Percentiles rank a stretch among this genome's conserved stretches.
phyloP scores from a whole-genome alignment of 139 green algal species.

The Closterium sp. region DNA sequence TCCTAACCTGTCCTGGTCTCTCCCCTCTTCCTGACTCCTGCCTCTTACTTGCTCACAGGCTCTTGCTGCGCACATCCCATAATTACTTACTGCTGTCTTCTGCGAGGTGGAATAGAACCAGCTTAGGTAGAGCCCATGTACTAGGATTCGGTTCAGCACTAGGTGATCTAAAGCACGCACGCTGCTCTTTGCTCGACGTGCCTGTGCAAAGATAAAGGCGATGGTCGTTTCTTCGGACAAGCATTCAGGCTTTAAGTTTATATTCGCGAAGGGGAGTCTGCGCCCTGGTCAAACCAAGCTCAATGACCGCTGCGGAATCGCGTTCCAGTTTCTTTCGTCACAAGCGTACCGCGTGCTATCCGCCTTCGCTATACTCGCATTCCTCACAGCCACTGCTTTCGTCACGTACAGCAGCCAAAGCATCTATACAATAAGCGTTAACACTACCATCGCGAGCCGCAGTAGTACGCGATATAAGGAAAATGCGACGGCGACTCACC shows the following conservation, averaged over 20 bases:
- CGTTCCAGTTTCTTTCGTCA: neutral
- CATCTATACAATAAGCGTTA: neutral
- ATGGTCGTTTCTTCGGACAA: neutral
- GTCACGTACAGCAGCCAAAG: neutral
- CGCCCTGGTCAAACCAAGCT: neutral
- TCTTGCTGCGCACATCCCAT: too few species aligned
- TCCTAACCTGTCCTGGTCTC: too few species aligned
- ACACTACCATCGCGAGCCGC: neutral
- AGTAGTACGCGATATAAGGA: neutral
- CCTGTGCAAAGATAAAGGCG: neutral
- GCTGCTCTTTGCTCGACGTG: neutral
- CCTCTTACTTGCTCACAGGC: too few species aligned
- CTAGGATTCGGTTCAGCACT: neutral
- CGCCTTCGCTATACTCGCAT: neutral
- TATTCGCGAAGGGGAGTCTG: neutral
- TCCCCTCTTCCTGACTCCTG: too few species aligned
- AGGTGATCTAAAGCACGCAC: neutral
- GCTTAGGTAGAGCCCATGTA: neutral
- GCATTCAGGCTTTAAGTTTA: neutral
- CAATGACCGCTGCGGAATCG: too few species aligned
- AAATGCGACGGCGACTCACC: neutral
- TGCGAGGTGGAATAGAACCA: neutral
- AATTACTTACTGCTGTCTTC: neutral
- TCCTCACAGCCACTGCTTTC: neutral
- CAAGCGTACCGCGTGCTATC: neutral